A percentile compares a stretch with the other conserved stretches of the same genome.
phyloP scores from a whole-genome alignment of 2,329 filamentous ascomycete genomes.

The Teratosphaeria zuluensis region DNA sequence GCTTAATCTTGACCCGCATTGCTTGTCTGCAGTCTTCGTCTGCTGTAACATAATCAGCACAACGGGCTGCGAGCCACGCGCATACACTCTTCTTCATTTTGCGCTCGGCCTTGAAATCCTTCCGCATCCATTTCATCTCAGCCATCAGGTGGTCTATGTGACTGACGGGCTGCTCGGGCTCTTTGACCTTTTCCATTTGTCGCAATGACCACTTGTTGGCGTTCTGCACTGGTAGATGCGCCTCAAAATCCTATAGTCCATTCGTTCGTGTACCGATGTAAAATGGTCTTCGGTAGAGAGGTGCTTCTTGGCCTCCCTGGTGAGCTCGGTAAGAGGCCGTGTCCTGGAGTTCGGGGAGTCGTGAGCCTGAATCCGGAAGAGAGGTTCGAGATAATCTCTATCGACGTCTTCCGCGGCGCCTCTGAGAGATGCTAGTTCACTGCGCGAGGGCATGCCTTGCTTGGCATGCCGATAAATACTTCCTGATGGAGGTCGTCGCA shows the following conservation, averaged over 20 bases:
- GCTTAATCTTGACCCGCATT: constrained; percentile 55
- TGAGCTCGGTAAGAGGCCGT: constrained; percentile 55
- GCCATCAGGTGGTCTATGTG: constrained; percentile 82
- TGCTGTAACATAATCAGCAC: constrained; percentile 69
- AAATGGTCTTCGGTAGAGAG: constrained; percentile 77
- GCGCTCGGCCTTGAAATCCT: constrained; percentile 85
- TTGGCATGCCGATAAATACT: constrained; percentile 3
- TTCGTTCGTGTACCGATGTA: constrained; percentile 72
- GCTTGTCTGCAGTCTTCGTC: constrained; percentile 51
- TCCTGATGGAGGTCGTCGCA: constrained; percentile 3
- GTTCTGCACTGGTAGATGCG: constrained; percentile 86
- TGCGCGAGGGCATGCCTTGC: constrained; percentile 7
- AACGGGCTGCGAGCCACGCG: constrained; percentile 69
- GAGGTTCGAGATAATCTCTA: constrained; percentile 52
- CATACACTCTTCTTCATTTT: constrained; percentile 87
- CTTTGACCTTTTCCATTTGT: constrained; percentile 74
- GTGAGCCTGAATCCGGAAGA: constrained; percentile 50
- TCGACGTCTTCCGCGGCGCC: constrained; percentile 38
- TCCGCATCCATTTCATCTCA: constrained; percentile 97
- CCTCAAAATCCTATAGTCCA: constrained; percentile 76
- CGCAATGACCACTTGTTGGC: constrained; percentile 86
- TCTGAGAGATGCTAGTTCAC: constrained; percentile 30
- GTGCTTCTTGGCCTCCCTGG: constrained; percentile 80
- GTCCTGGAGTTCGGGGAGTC: constrained; percentile 42
- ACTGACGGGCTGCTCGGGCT: constrained; percentile 65